Base-by-base conservation (phyloP, 2,329 filamentous ascomycete species). In the Tolypocladium ovalisporum region DNA sequence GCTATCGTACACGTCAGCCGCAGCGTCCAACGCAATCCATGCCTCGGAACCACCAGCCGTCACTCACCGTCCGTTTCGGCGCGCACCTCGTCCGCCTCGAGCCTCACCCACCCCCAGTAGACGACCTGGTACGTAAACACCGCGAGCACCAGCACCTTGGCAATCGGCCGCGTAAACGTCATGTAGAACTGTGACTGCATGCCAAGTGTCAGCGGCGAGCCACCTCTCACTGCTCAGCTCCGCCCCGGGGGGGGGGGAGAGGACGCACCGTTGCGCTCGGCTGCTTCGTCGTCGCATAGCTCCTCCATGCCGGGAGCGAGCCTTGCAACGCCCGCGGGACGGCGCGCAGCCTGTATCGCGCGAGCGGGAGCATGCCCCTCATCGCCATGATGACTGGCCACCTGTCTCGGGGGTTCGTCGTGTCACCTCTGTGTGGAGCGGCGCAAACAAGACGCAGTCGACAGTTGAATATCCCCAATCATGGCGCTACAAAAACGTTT, bases 91-190 rank as follows among this genome's bases (percentile, higher is more conserved):
- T 89, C 79, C 37, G 81, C 80, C 70, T 92, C 89, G 54, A 93
- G 76, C 71, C 86, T 89, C 40, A 82, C 69, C 89, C 89, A 94
- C 17, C 74, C 75, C 75, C 83, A 90, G 73, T 92, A 93, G 17
- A 80, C 72, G n/a, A 88, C 65, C 72, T 94, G 89, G 70, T 93
- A 94, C 2, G 86, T 87, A 67, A 90, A 85, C 57, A 91, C 80
- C 56, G 89, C 88, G 67, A 88, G 79, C 40, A 93, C 78, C 62
- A 90, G 82, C 56, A 85, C 84, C 73, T 91, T 93, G 56, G 83
- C 79, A 52, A 93, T 77, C 3, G 89, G 88, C 1, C 87, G 79
- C 42, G 85, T 83, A 67, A 90, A 91, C 17, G 83, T 84, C 67
- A 83, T 86, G 76, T 90, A 93, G 74, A 92, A 92, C 52, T 79